Evolutionary conservation across 208 protist genomes (phyloP).

Genomic region (Crithidia thermophila): DNA sequence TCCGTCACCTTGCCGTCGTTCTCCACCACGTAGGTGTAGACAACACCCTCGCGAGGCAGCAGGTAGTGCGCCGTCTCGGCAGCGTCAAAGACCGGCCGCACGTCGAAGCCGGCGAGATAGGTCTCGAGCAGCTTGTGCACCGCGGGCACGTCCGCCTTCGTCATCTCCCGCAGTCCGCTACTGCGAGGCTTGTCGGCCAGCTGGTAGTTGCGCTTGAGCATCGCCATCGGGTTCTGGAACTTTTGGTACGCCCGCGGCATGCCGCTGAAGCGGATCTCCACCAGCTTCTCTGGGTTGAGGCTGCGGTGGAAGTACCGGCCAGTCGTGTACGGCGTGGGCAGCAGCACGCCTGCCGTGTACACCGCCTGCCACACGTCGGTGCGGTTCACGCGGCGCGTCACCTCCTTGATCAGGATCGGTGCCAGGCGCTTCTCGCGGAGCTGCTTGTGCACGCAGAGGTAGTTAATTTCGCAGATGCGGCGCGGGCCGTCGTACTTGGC

Average conservation of each 20-base stretch:
- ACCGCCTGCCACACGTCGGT: slow-evolving; percentile 95
- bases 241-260: slow-evolving; percentile 62
- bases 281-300: slow-evolving; percentile 98
- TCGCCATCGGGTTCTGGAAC: slow-evolving; percentile 86
- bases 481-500: slow-evolving; percentile 48
- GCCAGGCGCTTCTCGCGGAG: slow-evolving; percentile 97
- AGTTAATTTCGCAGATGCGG: slow-evolving; percentile 99
- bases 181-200: slow-evolving; percentile 62
- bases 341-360: slow-evolving; percentile 97
- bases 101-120: slow-evolving; percentile 79
- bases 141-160: slow-evolving; percentile 69
- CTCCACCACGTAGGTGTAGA: slow-evolving; percentile 97
- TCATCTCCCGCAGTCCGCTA: slow-evolving; percentile 79
- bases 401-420: slow-evolving; percentile 98
- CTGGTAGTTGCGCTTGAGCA: slow-evolving; percentile 75
- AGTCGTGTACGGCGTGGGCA: slow-evolving; percentile 96
- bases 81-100: slow-evolving; percentile 90
- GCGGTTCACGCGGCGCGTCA: slow-evolving; percentile 98
- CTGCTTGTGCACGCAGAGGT: slow-evolving; percentile 99
- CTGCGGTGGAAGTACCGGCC: slow-evolving; percentile 97
- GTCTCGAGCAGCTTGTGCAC: slow-evolving; percentile 78
- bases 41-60: slow-evolving; percentile 91
- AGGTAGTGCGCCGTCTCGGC: slow-evolving; percentile 98
- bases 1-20: slow-evolving; percentile 91
- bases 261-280: slow-evolving; percentile 83